Conservation (phyloP, 208 protist genomes). For the Entamoeba invadens region DNA sequence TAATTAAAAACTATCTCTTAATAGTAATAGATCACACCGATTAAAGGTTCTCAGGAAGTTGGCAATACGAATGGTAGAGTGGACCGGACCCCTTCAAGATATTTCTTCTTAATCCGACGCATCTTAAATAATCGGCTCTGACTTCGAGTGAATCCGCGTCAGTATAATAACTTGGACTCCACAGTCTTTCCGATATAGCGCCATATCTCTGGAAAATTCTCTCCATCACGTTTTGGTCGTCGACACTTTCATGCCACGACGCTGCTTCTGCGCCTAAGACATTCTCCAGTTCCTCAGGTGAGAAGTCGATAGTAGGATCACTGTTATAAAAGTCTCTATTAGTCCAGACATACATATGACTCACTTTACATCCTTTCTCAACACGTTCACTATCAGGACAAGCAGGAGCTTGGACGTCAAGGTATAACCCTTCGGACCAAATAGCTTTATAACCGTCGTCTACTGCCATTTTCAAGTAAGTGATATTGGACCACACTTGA, state of each 20-base stretch:
- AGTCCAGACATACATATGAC: background rate
- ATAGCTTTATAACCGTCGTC: background rate
- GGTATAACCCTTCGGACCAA: background rate
- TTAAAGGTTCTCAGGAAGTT: background rate
- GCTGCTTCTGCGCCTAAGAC: background rate
- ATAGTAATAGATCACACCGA: too few relatives aligned
- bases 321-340: background rate
- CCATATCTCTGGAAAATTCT: conserved; percentile 2
- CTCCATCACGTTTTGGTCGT: background rate
- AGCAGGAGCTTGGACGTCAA: background rate
- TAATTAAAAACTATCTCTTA: too few relatives aligned
- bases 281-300: background rate
- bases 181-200: conserved; percentile 9
- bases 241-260: conserved; percentile 2
- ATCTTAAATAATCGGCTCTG: background rate
- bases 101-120: background rate
- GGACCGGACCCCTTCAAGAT: background rate
- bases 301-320: background rate
- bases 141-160: background rate
- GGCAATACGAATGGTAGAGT: background rate
- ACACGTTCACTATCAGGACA: background rate
- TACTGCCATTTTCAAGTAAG: background rate
- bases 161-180: background rate
- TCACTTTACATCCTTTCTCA: background rate
- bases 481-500: background rate